phyloP scores from a whole-genome alignment of 2,329 filamentous ascomycete species.

The Fusarium buxicola region DNA sequence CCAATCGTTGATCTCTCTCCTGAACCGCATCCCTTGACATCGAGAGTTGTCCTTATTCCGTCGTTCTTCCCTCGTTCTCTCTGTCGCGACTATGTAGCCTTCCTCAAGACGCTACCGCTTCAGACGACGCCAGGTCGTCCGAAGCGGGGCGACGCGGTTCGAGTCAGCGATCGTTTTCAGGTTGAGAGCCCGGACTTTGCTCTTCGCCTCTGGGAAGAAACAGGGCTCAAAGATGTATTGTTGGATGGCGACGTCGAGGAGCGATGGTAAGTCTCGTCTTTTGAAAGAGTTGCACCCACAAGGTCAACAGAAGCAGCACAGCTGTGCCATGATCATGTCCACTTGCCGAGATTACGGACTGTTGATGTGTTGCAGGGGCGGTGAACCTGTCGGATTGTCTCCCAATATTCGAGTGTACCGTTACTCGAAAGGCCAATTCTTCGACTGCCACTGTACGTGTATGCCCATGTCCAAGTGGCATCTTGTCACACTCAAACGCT shows the following conservation, averaged over 20 bases:
- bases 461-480: neutral
- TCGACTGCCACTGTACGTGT: constrained; percentile 86
- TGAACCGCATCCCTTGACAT: constrained; percentile 60
- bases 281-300: too few relatives aligned
- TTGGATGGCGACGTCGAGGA: constrained; percentile 53
- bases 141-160: constrained; percentile 81
- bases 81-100: constrained; percentile 80
- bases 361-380: constrained; percentile 71
- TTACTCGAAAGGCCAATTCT: constrained; percentile 88
- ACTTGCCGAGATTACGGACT: constrained; percentile 16
- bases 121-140: constrained; percentile 82
- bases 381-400: constrained; percentile 84
- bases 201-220: constrained; percentile 79
- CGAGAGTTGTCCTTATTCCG: constrained; percentile 78
- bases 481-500: neutral
- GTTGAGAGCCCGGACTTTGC: constrained; percentile 82
- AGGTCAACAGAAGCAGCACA: constrained; percentile 19
- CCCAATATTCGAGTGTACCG: constrained; percentile 91
- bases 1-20: constrained; percentile 73
- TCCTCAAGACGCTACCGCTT: constrained; percentile 76
- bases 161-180: constrained; percentile 92
- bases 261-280: constrained; percentile 58
- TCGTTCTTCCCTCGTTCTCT: constrained; percentile 81
- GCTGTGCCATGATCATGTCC: constrained; percentile 7
- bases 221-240: constrained; percentile 75